These are phyloP conservation scores for Hibiscus tridactylites DNA, from an alignment of 345 rosid species.

Conservation along the genomic window DNA sequence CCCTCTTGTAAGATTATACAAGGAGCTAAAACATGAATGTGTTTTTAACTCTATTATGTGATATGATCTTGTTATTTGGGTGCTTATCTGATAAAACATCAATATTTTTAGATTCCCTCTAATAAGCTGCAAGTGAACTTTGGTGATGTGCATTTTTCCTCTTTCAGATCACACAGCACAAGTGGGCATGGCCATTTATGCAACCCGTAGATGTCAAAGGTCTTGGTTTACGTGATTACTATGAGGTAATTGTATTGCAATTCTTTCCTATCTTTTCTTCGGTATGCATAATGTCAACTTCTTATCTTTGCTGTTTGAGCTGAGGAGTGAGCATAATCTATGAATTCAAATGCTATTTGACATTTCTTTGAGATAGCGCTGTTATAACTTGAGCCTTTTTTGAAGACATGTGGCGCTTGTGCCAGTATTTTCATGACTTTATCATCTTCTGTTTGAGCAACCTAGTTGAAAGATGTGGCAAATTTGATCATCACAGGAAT, in stretches of 20 bases:
- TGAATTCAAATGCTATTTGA: neutral
- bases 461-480: neutral
- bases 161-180: slow-evolving; percentile 73
- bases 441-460: neutral
- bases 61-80: neutral
- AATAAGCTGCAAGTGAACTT: neutral
- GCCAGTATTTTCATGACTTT: neutral
- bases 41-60: neutral
- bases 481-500: too few relatives aligned
- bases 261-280: neutral
- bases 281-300: neutral
- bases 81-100: neutral
- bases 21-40: neutral
- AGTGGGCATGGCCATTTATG: slow-evolving; percentile 83
- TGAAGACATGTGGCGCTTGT: neutral
- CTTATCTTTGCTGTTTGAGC: neutral
- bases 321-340: neutral
- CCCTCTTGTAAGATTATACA: too few relatives aligned
- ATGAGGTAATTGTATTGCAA: slow-evolving; percentile 11
- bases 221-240: too few relatives aligned
- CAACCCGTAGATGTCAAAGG: slow-evolving; percentile 43
- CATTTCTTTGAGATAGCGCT: neutral
- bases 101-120: neutral
- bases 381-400: neutral
- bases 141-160: neutral